Base-by-base conservation (phyloP, 768 basidiomycete species). In the Agrocybe praecox region DNA sequence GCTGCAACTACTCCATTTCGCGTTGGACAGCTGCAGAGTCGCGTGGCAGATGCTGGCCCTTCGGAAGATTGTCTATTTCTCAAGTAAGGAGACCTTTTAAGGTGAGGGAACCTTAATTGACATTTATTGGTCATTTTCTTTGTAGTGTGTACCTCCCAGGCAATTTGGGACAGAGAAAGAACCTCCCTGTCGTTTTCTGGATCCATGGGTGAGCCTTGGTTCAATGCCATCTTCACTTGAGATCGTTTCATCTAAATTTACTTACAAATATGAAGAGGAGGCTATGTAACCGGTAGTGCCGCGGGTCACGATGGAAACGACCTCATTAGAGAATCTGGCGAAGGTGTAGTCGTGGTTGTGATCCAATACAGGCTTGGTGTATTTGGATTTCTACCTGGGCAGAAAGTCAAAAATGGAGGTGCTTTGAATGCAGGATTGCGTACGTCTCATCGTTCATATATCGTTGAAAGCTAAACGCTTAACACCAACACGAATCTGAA, bases 371-470 rank as follows among this genome's bases (percentile, higher is more conserved):
- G 78, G 14, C 58, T 80, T 4, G 79, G 79, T 1, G 52, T 78
- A 2, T 78, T 76, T 56, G 80, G 80, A 7, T 83, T 82, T 63
- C 62, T 83, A 26, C 55, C 81, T n/a, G 80, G 81, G 0, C 56
- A 65, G 33, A 62, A 72, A 32, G 73, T 82, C 6, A 76, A 82
- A 51, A 62, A 69, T 7, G 67, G 67, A 9, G 82, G 82, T 7
- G 73, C 59, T 2, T 61, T 81, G 53, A 84, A 83, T 46, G 80
- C 77, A 14, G 82, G 81, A 18, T 61, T 84, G 48, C 65, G 82
- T 82, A 55, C 49, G 78, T 71, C 9, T 15, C 29, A 12, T 21
- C 26, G 50, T 19, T 34, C 40, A 15, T 29, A 12, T 48, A 18
- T 33, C 17, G 0, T 2, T n/a, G n/a, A n/a, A n/a, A n/a, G n/a